Base-by-base conservation (phyloP, 2,329 filamentous ascomycete genomes). In the Diplodia sapinea region DNA sequence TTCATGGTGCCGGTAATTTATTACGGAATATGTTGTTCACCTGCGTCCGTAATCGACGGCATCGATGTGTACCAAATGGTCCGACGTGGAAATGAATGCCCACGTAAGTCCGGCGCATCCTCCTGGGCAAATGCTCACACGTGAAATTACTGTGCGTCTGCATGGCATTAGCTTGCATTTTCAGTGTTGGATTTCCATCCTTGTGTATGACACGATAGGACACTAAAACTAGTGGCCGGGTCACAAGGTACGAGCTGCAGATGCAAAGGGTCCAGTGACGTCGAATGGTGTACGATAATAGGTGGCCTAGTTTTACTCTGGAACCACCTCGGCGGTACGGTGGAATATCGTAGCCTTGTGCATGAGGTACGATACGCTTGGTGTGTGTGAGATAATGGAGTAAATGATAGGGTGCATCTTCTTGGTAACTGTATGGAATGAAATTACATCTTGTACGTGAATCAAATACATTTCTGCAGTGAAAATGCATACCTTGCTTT, bases 211-310 rank as follows among this genome's bases (percentile, higher is more conserved):
- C 38, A 33, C 8, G 26, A 50, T 62, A 33, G 38, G 57, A n/a
- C 26, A 23, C 23, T 29, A 20, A 63, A 31, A 38, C 15, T 40
- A 43, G n/a, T 26, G 17, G 26, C 12, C 49, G n/a, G 23, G 56
- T 50, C 40, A 33, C 26, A 50, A 31, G 57, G 59, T 13, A 63
- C 15, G 5, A 11, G 29, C 26, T 63, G 59, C 59, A 51, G 59
- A n/a, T 51, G 43, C 59, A 51, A 31, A 63, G 59, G 59, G 59
- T 51, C 59, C 47, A 51, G 47, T 63, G 59, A 63, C 59, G 59
- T 63, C 59, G 51, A 63, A 26, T 6, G 43, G 17, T 63, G 47
- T 26, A 38, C 23, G 47, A 31, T 63, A 26, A 50, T 50, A 49
- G 57, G 47, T 38, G 23, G 59, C 59, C 47, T 50, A 33, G 33